A percentile compares a stretch with the other conserved stretches of the same genome.
Conservation (phyloP, 495 filamentous ascomycete species). For the Daldinia bambusicola region DNA sequence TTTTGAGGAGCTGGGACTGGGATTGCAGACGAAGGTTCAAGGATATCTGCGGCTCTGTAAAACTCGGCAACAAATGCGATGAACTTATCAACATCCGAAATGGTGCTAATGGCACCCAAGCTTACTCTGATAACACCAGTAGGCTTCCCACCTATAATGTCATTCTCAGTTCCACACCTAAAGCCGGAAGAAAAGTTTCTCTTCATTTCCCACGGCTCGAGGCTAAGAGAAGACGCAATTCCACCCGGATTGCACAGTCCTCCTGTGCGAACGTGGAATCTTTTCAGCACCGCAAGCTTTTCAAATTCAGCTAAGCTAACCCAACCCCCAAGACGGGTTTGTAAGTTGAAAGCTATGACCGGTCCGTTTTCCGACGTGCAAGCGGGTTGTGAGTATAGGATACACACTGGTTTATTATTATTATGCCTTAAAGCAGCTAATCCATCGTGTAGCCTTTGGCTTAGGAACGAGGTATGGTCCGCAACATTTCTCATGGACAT, state of each 20-base stretch:
- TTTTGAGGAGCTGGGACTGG: constrained; percentile 10
- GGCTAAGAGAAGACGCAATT: constrained; percentile 71
- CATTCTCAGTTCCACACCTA: constrained; percentile 80
- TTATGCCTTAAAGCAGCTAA: constrained; percentile 70
- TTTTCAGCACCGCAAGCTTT: constrained; percentile 78
- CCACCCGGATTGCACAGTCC: constrained; percentile 93
- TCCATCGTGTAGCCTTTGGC: constrained; percentile 65
- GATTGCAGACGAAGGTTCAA: constrained; percentile 8
- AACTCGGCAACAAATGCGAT: constrained; percentile 80
- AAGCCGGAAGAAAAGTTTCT: constrained; percentile 83
- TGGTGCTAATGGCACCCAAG: constrained; percentile 86
- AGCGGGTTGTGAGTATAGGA: constrained; percentile 65
- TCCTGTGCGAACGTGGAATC: constrained; percentile 84
- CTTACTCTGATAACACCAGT: constrained; percentile 88
- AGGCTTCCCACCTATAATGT: constrained; percentile 82
- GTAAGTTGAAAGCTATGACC: constrained; percentile 84
- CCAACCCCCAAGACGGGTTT: constrained; percentile 73
- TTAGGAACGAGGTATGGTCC: constrained; percentile 77
- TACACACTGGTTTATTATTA: constrained; percentile 73
- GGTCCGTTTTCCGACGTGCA: constrained; percentile 68
- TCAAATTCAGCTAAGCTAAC: constrained; percentile 85
- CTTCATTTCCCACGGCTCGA: constrained; percentile 81
- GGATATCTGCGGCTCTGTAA: constrained; percentile 66
- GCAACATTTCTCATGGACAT: constrained; percentile 75
- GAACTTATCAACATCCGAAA: constrained; percentile 77